phyloP scores from a whole-genome alignment of 1,284 basidiomycete genomes.

The Ganoderma sinense region DNA sequence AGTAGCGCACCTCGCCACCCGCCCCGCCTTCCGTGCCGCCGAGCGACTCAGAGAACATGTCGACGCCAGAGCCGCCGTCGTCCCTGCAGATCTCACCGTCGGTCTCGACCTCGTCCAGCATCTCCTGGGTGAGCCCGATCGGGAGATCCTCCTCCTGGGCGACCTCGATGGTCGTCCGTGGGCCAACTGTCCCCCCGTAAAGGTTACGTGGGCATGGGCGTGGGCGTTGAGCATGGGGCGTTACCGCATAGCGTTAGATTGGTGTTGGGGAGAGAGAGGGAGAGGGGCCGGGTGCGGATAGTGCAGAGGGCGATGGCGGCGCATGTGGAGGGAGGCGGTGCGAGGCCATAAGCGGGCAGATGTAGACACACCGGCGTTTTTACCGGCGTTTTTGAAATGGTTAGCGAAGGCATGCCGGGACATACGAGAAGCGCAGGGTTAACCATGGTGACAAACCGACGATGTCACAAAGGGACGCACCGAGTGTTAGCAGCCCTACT shows the following conservation, averaged over 20 bases:
- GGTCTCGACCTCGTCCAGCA: conserved; percentile 76
- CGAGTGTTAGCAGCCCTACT: conserved; percentile 57
- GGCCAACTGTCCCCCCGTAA: conserved; percentile 33
- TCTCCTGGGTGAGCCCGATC: conserved; percentile 75
- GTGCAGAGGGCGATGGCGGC: background rate
- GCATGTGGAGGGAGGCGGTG: background rate
- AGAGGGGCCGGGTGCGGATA: background rate
- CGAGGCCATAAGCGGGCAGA: background rate
- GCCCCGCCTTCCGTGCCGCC: conserved; percentile 45
- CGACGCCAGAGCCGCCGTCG: conserved; percentile 58
- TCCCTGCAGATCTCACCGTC: conserved; percentile 79
- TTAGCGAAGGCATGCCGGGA: background rate
- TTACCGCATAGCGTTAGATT: background rate
- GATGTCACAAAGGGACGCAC: conserved; percentile 28
- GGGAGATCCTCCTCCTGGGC: conserved; percentile 74
- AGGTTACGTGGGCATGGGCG: background rate
- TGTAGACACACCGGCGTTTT: background rate
- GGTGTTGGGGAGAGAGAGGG: background rate
- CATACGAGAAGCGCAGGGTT: background rate
- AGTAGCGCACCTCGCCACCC: conserved; percentile 64
- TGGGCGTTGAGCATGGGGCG: background rate
- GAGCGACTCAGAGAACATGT: conserved; percentile 40
- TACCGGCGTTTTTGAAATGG: background rate
- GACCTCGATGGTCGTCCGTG: conserved; percentile 68
- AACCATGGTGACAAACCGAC: background rate